A percentile compares a stretch with the other conserved stretches of the same genome.
These are phyloP conservation scores for Alternaria rosae DNA, from an alignment of 2,329 filamentous ascomycete genomes.

Conservation along the genomic window DNA sequence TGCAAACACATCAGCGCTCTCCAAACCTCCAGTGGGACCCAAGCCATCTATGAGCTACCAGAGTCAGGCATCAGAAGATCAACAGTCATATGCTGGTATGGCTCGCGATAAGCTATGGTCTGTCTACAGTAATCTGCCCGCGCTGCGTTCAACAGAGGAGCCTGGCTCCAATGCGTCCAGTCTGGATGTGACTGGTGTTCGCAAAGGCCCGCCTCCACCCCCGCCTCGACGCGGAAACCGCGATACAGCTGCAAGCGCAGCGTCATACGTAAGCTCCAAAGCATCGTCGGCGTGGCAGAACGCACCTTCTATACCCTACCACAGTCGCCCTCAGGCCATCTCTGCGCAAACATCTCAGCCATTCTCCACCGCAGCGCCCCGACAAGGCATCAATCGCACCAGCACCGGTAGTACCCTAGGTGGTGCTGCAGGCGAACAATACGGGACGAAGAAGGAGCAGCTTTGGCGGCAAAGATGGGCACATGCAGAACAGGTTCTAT, in stretches of 20 bases:
- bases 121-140: slow-evolving; percentile 51
- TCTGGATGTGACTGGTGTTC: slow-evolving; percentile 17
- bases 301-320: slow-evolving; percentile 40
- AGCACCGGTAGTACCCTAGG: slow-evolving; percentile 37
- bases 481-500: slow-evolving; percentile 69
- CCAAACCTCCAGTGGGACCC: slow-evolving; percentile 36
- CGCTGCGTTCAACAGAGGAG: slow-evolving; percentile 36
- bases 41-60: slow-evolving; percentile 34
- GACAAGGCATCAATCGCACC: slow-evolving; percentile 33
- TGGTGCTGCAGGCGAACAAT: slow-evolving; percentile 29
- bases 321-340: slow-evolving; percentile 29
- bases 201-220: slow-evolving; percentile 43
- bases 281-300: slow-evolving; percentile 46
- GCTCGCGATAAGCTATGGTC: slow-evolving; percentile 51
- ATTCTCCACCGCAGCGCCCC: slow-evolving; percentile 34
- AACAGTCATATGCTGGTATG: slow-evolving; percentile 47
- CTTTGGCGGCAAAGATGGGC: slow-evolving; percentile 74
- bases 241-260: slow-evolving; percentile 48
- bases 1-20: slow-evolving; percentile 45
- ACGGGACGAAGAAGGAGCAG: slow-evolving; percentile 72
- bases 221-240: slow-evolving; percentile 48
- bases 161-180: slow-evolving; percentile 14
- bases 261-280: slow-evolving; percentile 49
- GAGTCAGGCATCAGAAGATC: slow-evolving; percentile 22
- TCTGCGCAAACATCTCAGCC: slow-evolving; percentile 31